Evolutionary conservation across 2,329 filamentous ascomycete genomes (phyloP), one percentile per base, ranked within the genome.

Genomic region (Neonectria punicea): DNA sequence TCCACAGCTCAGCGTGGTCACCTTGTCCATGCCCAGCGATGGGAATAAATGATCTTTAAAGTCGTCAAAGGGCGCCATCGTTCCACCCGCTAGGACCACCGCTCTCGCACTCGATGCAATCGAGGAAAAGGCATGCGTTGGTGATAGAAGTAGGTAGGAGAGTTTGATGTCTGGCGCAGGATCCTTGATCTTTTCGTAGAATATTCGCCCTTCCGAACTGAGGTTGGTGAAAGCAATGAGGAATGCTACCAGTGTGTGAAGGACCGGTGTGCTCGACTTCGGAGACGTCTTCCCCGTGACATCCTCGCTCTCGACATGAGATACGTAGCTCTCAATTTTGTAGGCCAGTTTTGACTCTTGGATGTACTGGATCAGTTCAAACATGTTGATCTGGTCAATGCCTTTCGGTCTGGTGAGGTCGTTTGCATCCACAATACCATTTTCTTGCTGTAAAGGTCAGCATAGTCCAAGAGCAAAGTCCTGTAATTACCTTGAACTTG

Each of bases 11-110:
- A 98, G 87, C 0, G 93, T 97, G 10, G 86, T 90, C 49, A 98
- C 86, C 61, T 88, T 88, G 0, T 82, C 79, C 1, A 84, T 71
- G 0, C 87, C 76, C 0, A 97, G 78, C 53, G 92, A 91, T 0
- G 95, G 92, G 67, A 99, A 96, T 0, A 99, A 84, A 73, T 98
- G 93, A 4, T 91, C 86, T 39, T 87, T 90, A 79, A 97, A 99
- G 80, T 98, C 96, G 25, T 91, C 88, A 83, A 98, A 97, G 0
- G 96, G 96, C 2, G 96, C 97, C 96, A 99, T 98, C 28, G 96
- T 99, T 22, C 96, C 96, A 63, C 96, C 96, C 0, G 94, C 96
- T 4, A 99, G 83, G 46, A 99, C 91, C 4, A 99, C 92, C 2
- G 95, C 93, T 63, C 94, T 87, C 0, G 96, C 93, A 67, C 92